Conservation (phyloP, 257 asterid species). For the Petunia secreta region DNA sequence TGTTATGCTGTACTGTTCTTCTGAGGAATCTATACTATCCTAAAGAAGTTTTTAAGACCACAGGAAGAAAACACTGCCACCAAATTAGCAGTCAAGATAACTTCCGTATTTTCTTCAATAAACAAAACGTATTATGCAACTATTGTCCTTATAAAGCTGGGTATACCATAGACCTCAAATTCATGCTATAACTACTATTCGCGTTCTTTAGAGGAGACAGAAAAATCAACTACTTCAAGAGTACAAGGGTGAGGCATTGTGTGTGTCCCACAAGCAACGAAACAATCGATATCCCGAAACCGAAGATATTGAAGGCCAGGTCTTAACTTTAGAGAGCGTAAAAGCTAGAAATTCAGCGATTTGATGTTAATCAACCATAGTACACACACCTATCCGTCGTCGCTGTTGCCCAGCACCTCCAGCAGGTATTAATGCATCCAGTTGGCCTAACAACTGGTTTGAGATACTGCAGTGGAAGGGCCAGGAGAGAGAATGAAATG, state of each 20-base stretch:
- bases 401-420: constrained; percentile 86
- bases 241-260: background rate
- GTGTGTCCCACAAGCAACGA: background rate
- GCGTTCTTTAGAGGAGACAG: background rate
- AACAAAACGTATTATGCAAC: background rate
- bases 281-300: background rate
- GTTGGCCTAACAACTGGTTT: constrained; percentile 67
- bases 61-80: background rate
- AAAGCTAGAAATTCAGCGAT: background rate
- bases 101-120: background rate
- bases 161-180: background rate
- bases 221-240: background rate
- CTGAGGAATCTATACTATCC: background rate
- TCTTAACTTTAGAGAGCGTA: background rate
- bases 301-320: background rate
- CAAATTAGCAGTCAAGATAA: constrained; percentile 14
- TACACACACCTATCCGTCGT: constrained; percentile 76
- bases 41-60: background rate
- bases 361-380: background rate
- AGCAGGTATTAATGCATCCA: constrained; percentile 77
- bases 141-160: background rate
- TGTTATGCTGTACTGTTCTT: background rate
- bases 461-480: constrained; percentile 60
- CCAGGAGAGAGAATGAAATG: background rate
- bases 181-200: background rate